Percentiles rank a stretch among this genome's conserved stretches.
Evolutionary conservation across 1,139 yeast species (phyloP).

Genomic region (Hemisphaericaspora xylofermentans): DNA sequence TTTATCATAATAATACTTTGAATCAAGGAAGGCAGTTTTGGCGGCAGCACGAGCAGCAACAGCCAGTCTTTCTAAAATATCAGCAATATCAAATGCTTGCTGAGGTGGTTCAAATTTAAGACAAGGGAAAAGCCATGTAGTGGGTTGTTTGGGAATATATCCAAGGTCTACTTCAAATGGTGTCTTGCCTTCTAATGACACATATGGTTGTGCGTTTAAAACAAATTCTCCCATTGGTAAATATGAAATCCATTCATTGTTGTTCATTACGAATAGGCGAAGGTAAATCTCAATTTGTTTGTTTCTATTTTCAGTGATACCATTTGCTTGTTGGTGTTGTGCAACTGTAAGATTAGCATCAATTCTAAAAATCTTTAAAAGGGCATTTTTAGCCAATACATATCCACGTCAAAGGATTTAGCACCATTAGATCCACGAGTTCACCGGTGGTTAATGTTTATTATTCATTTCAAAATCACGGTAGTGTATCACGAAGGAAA

Average conservation of each 20-base stretch:
- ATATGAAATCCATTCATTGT: background rate
- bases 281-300: background rate
- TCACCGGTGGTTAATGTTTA: background rate
- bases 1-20: background rate
- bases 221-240: background rate
- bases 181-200: background rate
- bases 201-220: background rate
- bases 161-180: constrained; percentile 1
- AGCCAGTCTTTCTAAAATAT: background rate
- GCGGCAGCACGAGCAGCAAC: background rate
- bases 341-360: background rate
- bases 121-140: background rate
- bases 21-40: background rate
- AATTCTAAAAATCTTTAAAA: background rate
- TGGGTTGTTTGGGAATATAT: background rate
- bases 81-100: background rate
- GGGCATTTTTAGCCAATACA: no score
- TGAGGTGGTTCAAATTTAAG: background rate
- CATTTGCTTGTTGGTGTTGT: background rate
- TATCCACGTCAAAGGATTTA: no score
- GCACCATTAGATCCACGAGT: background rate
- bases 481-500: background rate
- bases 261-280: background rate
- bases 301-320: background rate
- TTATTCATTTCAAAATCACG: background rate